Evolutionary conservation across 345 rosid genomes (phyloP), one percentile per base, ranked within the genome.

Genomic region (Citrus cavaleriei): DNA sequence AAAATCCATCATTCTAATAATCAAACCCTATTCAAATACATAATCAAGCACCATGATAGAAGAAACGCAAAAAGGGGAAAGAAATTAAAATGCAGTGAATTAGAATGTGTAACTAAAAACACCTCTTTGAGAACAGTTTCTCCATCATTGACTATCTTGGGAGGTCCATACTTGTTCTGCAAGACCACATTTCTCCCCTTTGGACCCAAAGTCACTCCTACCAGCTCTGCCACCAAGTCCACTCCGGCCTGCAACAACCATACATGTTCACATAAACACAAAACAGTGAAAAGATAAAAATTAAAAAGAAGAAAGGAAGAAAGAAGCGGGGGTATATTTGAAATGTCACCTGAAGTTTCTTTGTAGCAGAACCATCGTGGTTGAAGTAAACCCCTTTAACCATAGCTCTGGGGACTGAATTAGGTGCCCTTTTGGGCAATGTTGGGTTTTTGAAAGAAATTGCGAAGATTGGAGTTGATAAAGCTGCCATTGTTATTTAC

Each of bases 131-230:
- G 98, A 60, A 95, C 94, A 54, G 98, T 93, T 86, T 93, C 98
- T 34, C 98, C 98, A 63, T 95, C 98, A 79, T 95, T 95, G 79
- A 95, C 98, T 81, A 95, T 95, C 91, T 83, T 91, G 18, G 98
- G 98, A 64, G 98, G 93, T 63, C 98, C 98, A 75, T 95, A 95
- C 89, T 92, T 92, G 84, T 95, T 93, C 85, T 86, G 89, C 87
- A 95, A 83, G 82, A 95, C 93, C 54, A 95, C 98, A 81, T 95
- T 95, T 82, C 98, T 88, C 74, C 98, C 98, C 81, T 91, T 93
- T 38, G 98, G 98, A 74, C 98, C 98, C 80, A 95, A 83, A 58
- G 98, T 95, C 66, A 93, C 93, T n/a, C 98, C 98, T 34, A 95
- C 80, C 13, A 95, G 88, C 88, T 87, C 91, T 6, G 98, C 97